Percentiles rank a stretch among this genome's conserved stretches.
These are phyloP conservation scores for Candida alai DNA, from an alignment of 805 yeast species.

Conservation along the genomic window DNA sequence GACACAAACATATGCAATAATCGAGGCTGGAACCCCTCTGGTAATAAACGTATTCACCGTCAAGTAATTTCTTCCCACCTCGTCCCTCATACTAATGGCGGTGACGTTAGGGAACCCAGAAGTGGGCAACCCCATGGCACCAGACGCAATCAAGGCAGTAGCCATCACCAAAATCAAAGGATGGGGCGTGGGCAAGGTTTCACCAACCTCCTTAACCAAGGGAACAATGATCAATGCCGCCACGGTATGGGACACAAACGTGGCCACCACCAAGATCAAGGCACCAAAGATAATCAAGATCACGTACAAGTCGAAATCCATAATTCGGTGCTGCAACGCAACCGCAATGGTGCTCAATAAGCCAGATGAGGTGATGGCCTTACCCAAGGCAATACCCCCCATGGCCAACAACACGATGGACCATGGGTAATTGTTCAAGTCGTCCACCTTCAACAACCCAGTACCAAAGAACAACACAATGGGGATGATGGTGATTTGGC, in stretches of 20 bases:
- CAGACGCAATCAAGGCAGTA: slow-evolving; percentile 37
- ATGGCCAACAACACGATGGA: slow-evolving; percentile 50
- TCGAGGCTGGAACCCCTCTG: slow-evolving; percentile 39
- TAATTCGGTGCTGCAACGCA: slow-evolving; percentile 40
- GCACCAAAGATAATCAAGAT: slow-evolving; percentile 44
- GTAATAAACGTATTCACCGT: slow-evolving; percentile 40
- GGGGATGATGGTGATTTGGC: slow-evolving; percentile 46
- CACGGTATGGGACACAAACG: slow-evolving; percentile 43
- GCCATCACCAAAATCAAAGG: slow-evolving; percentile 40
- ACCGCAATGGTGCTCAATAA: slow-evolving; percentile 43
- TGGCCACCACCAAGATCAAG: slow-evolving; percentile 38
- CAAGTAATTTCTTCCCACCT: slow-evolving; percentile 37
- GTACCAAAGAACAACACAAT: slow-evolving; percentile 48
- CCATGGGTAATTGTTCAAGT: slow-evolving; percentile 52
- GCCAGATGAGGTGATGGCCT: slow-evolving; percentile 48
- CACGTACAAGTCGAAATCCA: slow-evolving; percentile 40
- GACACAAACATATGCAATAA: slow-evolving; percentile 32
- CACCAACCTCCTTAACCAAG: slow-evolving; percentile 39
- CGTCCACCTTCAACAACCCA: slow-evolving; percentile 45
- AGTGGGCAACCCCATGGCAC: slow-evolving; percentile 45
- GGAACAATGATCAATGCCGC: slow-evolving; percentile 42
- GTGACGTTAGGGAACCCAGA: slow-evolving; percentile 45
- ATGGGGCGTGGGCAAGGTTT: slow-evolving; percentile 33
- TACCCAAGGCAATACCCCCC: slow-evolving; percentile 55
- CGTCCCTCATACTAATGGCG: slow-evolving; percentile 41